These are phyloP conservation scores for Galerina marginata DNA, from an alignment of 768 basidiomycete genomes.

Conservation along the genomic window DNA sequence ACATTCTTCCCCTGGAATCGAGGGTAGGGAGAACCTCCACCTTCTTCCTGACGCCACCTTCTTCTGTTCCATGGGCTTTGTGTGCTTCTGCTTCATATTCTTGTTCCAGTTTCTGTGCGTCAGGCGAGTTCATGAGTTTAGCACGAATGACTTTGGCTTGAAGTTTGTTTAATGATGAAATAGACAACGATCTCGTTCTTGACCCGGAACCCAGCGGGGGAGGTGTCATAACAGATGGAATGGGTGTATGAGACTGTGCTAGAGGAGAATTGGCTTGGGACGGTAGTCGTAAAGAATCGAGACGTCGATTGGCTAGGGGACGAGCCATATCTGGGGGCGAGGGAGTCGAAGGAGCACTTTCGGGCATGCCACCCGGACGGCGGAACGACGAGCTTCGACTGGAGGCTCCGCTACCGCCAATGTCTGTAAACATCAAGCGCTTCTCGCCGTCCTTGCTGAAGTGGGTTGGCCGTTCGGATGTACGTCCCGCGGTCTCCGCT, in stretches of 20 bases:
- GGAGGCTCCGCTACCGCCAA: conserved; percentile 64
- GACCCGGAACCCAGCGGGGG: conserved; percentile 39
- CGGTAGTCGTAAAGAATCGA: conserved; percentile 66
- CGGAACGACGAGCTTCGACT: conserved; percentile 89
- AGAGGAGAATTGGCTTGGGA: conserved; percentile 66
- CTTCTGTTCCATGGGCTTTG: conserved; percentile 50
- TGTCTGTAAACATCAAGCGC: conserved; percentile 73
- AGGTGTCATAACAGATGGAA: conserved; percentile 92
- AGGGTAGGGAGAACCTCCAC: conserved; percentile 90
- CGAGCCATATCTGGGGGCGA: conserved; percentile 48
- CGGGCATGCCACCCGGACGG: conserved; percentile 70
- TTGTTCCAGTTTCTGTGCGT: conserved; percentile 78
- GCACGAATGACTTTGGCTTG: conserved; percentile 94
- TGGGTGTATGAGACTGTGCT: conserved; percentile 75
- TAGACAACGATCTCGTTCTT: conserved; percentile 59
- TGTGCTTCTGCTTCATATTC: conserved; percentile 81
- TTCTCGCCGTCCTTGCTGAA: conserved; percentile 48
- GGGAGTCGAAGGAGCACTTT: conserved; percentile 65
- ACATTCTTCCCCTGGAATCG: conserved; percentile 82
- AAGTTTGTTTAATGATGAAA: conserved; percentile 85
- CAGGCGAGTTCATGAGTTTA: conserved; percentile 80
- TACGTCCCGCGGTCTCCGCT: conserved; percentile 35
- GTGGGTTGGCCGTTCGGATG: conserved; percentile 34
- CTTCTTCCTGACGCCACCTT: conserved; percentile 55
- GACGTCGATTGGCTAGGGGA: conserved; percentile 50